Evolutionary conservation across 176 grass and related monocot genomes (phyloP), one percentile per base, ranked within the genome.

Genomic region (Musa beccarii): DNA sequence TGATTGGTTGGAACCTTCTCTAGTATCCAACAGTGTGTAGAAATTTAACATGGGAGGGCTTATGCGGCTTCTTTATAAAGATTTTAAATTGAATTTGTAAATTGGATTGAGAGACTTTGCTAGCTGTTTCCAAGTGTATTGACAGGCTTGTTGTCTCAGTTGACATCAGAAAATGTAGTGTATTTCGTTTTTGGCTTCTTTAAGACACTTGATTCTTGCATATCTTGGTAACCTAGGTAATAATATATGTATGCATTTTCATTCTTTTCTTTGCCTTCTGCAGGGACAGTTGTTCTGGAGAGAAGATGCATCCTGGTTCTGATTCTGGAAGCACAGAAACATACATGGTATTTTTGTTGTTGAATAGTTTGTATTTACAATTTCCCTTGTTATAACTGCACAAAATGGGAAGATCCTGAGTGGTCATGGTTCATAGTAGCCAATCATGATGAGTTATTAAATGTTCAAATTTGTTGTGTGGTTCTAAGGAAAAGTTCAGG

Each of bases 341-440:
- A 79, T 81, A 73, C 57, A 84, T 76, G 83, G 85, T 92, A 92
- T 50, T 43, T 20, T 65, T 79, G 70, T 67, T 53, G 66, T 66
- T 52, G 6, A 49, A 15, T 70, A 51, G 34, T 51, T 51, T 70
- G 2, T 11, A 51, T 52, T 2, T 22, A 19, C 17, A 70, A 8
- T 20, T n/a, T 70, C 9, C 8, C 43, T 70, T 51, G 34, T 43
- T 43, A 0, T 43, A 5, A 43, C 4, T 43, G 34, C 34, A 43
- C 34, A 43, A 43, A 43, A 43, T 43, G 34, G 34, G 34, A 43
- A 43, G 34, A 43, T 43, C 34, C 34, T 43, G 34, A 43, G 34
- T 43, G 34, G 34, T 43, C 34, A 43, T 43, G 34, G 34, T 43
- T 5, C 34, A 43, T 43, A 43, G 4, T 43, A 5, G 34, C 34